Evolutionary conservation across 1,139 yeast genomes (phyloP), one percentile per base, ranked within the genome.

Genomic region (Debaryomyces singareniensis): DNA sequence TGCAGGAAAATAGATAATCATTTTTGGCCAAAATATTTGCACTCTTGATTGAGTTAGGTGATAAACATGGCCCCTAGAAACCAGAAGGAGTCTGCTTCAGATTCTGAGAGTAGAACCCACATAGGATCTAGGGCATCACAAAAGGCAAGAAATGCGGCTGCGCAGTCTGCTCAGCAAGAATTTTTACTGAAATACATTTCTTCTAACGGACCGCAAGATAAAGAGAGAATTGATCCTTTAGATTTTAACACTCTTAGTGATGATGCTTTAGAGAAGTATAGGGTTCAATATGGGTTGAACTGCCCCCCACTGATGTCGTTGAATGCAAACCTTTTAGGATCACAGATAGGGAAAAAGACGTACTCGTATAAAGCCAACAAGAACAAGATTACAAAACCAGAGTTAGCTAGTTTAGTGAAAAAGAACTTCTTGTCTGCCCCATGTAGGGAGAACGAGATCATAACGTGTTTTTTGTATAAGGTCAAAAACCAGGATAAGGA

Each of bases 401-500:
- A 77, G 41, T 60, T 75, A 27, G 78, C 84, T 0, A 54, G 53
- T 6, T 66, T 65, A 9, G 69, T 75, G 22, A 76, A 77, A 52
- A 71, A 68, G 34, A 93, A 85, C 50, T 82, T 84, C 39, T 38
- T 64, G 41, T 64, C 62, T 25, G 70, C 76, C 32, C 71, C 73
- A n/a, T 74, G 74, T 3, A 72, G 82, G 39, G 95, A 85, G 46
- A 78, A 79, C 39, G 95, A 85, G 45, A 73, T 78, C 25, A 75
- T 85, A 25, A 80, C 91, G 26, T 83, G 79, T 43, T 85, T 85
- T 46, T 62, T 85, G 35, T 85, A 85, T 55, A 75, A 80, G 41
- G 85, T 81, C 31, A 73, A 73, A 45, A 76, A 82, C 47, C 80
- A 78, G 39, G 75, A 74, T 40, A 58, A 58, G 46, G 69, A 61